Conservation (phyloP, 2,329 filamentous ascomycete species). For the Nannizziopsis barbatae region DNA sequence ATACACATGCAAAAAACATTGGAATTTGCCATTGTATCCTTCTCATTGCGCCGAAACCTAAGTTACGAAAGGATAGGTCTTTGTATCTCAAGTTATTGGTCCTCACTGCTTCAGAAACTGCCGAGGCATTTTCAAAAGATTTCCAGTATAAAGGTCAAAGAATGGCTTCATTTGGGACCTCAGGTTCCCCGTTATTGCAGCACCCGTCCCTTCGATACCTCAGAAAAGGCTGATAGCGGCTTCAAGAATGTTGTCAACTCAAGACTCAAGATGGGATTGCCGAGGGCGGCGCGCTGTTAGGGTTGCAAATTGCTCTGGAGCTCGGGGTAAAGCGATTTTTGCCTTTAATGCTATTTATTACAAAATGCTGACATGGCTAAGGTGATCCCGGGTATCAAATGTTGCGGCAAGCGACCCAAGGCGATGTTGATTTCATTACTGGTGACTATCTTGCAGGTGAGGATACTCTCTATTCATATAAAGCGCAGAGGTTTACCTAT, state of each 20-base stretch:
- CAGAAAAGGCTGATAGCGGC: too few relatives aligned
- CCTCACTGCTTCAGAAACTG: too few relatives aligned
- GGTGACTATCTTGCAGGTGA: constrained; percentile 43
- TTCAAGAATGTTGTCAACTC: not conserved
- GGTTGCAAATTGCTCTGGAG: constrained; percentile 23
- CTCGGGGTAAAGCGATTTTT: constrained; percentile 10
- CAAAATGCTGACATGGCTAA: not conserved
- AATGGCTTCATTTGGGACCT: too few relatives aligned
- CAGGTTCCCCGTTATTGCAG: too few relatives aligned
- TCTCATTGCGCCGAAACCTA: too few relatives aligned
- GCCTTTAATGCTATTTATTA: not conserved
- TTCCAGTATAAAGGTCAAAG: too few relatives aligned
- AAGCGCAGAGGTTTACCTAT: not conserved
- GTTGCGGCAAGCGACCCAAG: constrained; percentile 28
- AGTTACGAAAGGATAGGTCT: too few relatives aligned
- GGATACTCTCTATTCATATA: not conserved
- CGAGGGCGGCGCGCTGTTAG: constrained; percentile 17
- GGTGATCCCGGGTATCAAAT: constrained; percentile 30
- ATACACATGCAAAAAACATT: too few relatives aligned
- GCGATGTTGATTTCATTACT: constrained; percentile 42
- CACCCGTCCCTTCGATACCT: too few relatives aligned
- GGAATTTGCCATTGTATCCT: too few relatives aligned
- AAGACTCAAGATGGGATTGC: constrained; percentile 6
- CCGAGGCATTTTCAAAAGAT: too few relatives aligned
- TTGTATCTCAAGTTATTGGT: too few relatives aligned